Percentiles rank a stretch among this genome's conserved stretches.
These are phyloP conservation scores for Alternaria sp. DNA, from an alignment of 2,329 filamentous ascomycete genomes.

Conservation along the genomic window DNA sequence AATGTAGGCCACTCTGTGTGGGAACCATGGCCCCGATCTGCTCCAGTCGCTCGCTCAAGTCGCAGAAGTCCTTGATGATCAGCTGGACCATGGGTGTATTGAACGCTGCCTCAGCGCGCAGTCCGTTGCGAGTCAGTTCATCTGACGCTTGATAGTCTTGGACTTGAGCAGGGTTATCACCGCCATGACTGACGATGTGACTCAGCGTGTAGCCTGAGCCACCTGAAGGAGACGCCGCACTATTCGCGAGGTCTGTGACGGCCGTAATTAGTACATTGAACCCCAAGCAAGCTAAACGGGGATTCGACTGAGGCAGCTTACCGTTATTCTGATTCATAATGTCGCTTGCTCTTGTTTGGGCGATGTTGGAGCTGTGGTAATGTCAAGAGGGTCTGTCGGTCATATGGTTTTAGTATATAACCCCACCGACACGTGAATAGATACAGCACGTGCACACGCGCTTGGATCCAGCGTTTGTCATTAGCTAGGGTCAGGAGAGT, in stretches of 20 bases:
- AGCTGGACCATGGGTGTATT: too few relatives aligned
- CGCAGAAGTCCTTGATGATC: background rate
- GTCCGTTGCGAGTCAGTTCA: background rate
- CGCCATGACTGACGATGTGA: background rate
- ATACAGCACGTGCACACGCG: background rate
- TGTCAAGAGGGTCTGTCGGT: background rate
- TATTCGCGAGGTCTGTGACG: background rate
- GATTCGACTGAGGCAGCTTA: background rate
- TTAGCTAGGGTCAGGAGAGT: background rate
- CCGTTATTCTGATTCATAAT: background rate
- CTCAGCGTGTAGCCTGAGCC: background rate
- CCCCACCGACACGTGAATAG: background rate
- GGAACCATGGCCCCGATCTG: background rate
- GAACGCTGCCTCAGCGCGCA: background rate
- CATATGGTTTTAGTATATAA: background rate
- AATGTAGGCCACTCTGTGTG: background rate
- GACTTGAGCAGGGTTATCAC: background rate
- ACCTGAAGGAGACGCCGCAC: background rate
- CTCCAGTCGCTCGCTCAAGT: background rate
- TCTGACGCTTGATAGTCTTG: background rate
- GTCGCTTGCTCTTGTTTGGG: background rate
- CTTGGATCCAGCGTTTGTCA: background rate
- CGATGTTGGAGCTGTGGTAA: background rate
- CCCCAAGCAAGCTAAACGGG: background rate
- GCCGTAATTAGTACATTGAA: background rate